phyloP scores from a whole-genome alignment of 768 basidiomycete species.

The Coprinellus micaceus region DNA sequence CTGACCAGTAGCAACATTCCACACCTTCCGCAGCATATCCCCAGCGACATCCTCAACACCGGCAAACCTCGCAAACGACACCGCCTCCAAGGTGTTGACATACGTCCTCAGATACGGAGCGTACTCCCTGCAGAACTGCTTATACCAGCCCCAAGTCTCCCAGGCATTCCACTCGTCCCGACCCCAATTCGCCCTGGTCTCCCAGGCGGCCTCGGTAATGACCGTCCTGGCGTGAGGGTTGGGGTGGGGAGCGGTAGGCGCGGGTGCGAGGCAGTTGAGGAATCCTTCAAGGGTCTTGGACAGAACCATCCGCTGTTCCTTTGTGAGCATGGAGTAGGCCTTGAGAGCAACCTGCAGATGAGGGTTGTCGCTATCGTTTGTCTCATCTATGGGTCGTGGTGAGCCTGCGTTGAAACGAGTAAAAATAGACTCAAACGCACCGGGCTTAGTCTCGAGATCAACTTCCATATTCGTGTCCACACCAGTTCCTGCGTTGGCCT shows the following conservation, averaged over 20 bases:
- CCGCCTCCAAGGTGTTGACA: slow-evolving; percentile 61
- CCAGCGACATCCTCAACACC: slow-evolving; percentile 53
- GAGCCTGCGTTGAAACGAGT: background rate
- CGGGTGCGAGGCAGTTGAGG: slow-evolving; percentile 54
- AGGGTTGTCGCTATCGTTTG: slow-evolving; percentile 50
- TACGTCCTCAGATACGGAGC: slow-evolving; percentile 77
- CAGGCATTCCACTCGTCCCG: slow-evolving; percentile 77
- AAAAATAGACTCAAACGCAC: slow-evolving; percentile 20
- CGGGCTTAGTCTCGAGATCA: slow-evolving; percentile 60
- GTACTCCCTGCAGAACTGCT: slow-evolving; percentile 85
- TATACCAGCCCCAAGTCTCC: slow-evolving; percentile 91
- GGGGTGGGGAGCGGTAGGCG: slow-evolving; percentile 37
- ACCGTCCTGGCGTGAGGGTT: slow-evolving; percentile 52
- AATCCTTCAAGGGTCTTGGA: slow-evolving; percentile 76
- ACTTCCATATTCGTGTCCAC: slow-evolving; percentile 60
- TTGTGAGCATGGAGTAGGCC: slow-evolving; percentile 67
- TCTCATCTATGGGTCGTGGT: background rate
- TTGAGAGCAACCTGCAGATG: slow-evolving; percentile 70
- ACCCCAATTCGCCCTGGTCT: slow-evolving; percentile 64
- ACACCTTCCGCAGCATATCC: slow-evolving; percentile 59
- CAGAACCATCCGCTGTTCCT: slow-evolving; percentile 73
- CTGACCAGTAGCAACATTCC: slow-evolving; percentile 69
- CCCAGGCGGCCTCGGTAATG: slow-evolving; percentile 67
- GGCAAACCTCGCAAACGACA: slow-evolving; percentile 66
- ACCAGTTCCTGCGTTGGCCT: slow-evolving; percentile 57